Evolutionary conservation across 495 filamentous ascomycete species (phyloP).

Genomic region (Bombardia bombarda): DNA sequence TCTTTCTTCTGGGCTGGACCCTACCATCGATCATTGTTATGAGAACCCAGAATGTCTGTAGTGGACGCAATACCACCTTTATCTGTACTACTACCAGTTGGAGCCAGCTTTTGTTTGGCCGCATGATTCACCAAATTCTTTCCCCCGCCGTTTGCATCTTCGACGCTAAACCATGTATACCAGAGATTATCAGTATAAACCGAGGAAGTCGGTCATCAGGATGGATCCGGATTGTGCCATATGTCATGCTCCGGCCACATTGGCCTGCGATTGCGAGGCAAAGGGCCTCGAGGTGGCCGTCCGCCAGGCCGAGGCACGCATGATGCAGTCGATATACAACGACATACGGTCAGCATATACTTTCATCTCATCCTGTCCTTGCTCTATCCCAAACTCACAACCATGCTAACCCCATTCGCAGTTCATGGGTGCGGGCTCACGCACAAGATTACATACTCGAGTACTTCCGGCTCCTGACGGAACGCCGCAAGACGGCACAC

Average conservation of each 20-base stretch:
- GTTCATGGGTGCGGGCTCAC: slow-evolving; percentile 62
- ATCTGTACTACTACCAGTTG: slow-evolving; percentile 22
- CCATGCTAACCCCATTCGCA: slow-evolving; percentile 25
- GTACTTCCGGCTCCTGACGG: slow-evolving; percentile 54
- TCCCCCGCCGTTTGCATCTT: slow-evolving; percentile 22
- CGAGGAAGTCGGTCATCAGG: slow-evolving; percentile 42
- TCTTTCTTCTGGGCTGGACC: slow-evolving; percentile 23
- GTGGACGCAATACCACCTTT: slow-evolving; percentile 20
- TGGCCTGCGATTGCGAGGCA: slow-evolving; percentile 61
- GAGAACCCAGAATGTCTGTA: slow-evolving; percentile 21
- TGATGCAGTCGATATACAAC: slow-evolving; percentile 53
- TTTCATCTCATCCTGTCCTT: slow-evolving; percentile 2
- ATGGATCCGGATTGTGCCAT: slow-evolving; percentile 68
- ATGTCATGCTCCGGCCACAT: slow-evolving; percentile 53
- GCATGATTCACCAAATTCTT: slow-evolving; percentile 16
- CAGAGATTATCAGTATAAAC: slow-evolving; percentile 33
- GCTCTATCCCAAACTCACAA: neutral
- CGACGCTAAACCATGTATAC: slow-evolving; percentile 44
- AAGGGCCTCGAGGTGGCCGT: slow-evolving; percentile 59
- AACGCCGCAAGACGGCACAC: slow-evolving; percentile 52
- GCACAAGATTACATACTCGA: slow-evolving; percentile 62
- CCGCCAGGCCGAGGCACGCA: slow-evolving; percentile 54
- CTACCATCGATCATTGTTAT: slow-evolving; percentile 20
- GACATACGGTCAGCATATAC: slow-evolving; percentile 56
- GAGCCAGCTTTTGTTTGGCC: slow-evolving; percentile 9